Evolutionary conservation across 2,329 filamentous ascomycete genomes (phyloP), one percentile per base, ranked within the genome.

Genomic region (Huntiella savannae): DNA sequence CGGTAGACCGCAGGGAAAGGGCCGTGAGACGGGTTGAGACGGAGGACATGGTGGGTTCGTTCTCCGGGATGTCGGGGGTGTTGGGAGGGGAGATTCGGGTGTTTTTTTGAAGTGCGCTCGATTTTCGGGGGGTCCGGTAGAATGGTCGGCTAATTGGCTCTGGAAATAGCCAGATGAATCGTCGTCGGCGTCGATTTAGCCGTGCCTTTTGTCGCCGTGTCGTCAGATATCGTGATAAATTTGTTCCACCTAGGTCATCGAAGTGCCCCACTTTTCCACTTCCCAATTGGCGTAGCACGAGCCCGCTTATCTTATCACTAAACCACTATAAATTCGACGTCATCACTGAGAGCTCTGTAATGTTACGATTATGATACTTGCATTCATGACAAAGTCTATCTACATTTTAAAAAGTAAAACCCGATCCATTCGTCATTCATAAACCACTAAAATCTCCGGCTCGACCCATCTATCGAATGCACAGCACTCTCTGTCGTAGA

Each of bases 301-400:
- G 35, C 19, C 15, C n/a, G 22, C 40, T 46, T 49, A 49, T 49
- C 47, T 46, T 42, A 49, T 46, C 47, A 38, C 34, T n/a, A 22
- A 28, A 28, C 22, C 22, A 35, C 17, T 13, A 34, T 17, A 46
- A 33, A 38, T 45, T 35, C 36, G 28, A 44, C 22, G 22, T 36
- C 46, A 44, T 33, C n/a, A 37, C 6, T 28, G 22, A 28, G 3
- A 28, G 22, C 22, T 28, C 22, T 7, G 6, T 7, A 28, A 10
- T 28, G 8, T 28, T 28, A 10, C 22, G 10, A 28, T 8, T 28
- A 28, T 28, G 22, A 28, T 28, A 37, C 22, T 28, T 13, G 16
- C n/a, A 16, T 16, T 37, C 16, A 13, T 13, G 35, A 13, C 35
- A 13, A 37, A 19, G 38, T 22, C 11, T 40, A 40, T 40, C 38